These are phyloP conservation scores for Dryas drummondii DNA, from an alignment of 306 rosid genomes.

Conservation along the genomic window DNA sequence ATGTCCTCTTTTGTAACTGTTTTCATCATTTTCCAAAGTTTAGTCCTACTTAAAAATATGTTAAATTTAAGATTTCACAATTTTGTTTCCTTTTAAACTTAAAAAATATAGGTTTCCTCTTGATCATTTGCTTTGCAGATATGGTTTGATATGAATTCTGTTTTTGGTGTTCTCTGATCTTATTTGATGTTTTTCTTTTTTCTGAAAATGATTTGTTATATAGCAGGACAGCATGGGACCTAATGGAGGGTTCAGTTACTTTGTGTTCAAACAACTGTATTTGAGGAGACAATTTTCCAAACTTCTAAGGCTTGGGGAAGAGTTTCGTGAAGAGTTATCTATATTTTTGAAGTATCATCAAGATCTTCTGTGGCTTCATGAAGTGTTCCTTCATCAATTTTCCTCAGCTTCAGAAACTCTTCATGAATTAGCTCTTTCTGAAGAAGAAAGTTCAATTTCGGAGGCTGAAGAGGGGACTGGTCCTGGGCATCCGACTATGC, in stretches of 20 bases:
- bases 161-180: slow-evolving; percentile 4
- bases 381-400: slow-evolving; percentile 83
- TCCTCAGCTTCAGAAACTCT: slow-evolving; percentile 86
- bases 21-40: background rate
- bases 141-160: slow-evolving; percentile 6
- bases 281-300: slow-evolving; percentile 70
- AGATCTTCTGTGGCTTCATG: slow-evolving; percentile 95
- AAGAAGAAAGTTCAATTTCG: slow-evolving; percentile 41
- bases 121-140: slow-evolving; percentile 4
- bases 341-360: slow-evolving; percentile 76
- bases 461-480: slow-evolving; percentile 55
- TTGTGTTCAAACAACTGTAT: slow-evolving; percentile 71
- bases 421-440: slow-evolving; percentile 75
- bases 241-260: slow-evolving; percentile 83
- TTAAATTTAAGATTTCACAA: background rate
- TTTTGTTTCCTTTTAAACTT: background rate
- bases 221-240: slow-evolving; percentile 97
- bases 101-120: background rate
- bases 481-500: slow-evolving; percentile 30
- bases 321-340: slow-evolving; percentile 80
- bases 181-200: slow-evolving; percentile 16
- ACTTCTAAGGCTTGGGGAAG: slow-evolving; percentile 94
- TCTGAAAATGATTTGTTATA: slow-evolving; percentile 37
- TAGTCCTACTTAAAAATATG: background rate
- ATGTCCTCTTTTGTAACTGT: background rate